phyloP scores from a whole-genome alignment of 2,329 filamentous ascomycete genomes.

The Pseudogymnoascus destructans region DNA sequence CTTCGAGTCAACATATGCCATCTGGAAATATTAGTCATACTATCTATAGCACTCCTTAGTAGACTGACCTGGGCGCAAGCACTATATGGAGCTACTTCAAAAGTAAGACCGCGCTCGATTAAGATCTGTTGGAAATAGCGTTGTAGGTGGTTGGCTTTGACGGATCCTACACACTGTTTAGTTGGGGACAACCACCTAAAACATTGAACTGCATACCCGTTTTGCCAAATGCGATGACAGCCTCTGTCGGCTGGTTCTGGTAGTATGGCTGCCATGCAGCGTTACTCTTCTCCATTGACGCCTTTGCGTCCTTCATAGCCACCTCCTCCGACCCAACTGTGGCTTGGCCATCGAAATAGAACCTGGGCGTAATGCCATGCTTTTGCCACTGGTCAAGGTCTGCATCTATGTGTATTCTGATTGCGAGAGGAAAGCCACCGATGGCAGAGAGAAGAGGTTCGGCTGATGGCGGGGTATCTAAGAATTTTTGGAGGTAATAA shows the following conservation, averaged over 20 bases:
- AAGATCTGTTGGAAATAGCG: slow-evolving; percentile 66
- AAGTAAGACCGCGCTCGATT: slow-evolving; percentile 54
- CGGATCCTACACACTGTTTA: slow-evolving; percentile 45
- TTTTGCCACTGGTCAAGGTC: slow-evolving; percentile 63
- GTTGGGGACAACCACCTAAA: slow-evolving; percentile 9
- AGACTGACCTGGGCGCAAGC: slow-evolving; percentile 66
- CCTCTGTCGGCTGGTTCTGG: slow-evolving; percentile 61
- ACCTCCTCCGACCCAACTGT: slow-evolving; percentile 63
- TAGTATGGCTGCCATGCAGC: slow-evolving; percentile 83
- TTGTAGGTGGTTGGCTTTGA: slow-evolving; percentile 58
- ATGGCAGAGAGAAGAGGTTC: slow-evolving; percentile 85
- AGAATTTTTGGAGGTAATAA: slow-evolving; percentile 71
- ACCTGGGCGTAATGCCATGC: slow-evolving; percentile 62
- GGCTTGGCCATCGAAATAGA: slow-evolving; percentile 84
- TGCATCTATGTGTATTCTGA: slow-evolving; percentile 60
- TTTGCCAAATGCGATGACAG: slow-evolving; percentile 77
- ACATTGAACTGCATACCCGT: slow-evolving; percentile 42
- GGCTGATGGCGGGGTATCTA: slow-evolving; percentile 55
- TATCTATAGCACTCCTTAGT: neutral
- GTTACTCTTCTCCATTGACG: slow-evolving; percentile 57
- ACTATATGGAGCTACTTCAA: slow-evolving; percentile 75
- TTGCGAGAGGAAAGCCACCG: slow-evolving; percentile 71
- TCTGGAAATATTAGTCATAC: slow-evolving; percentile 32
- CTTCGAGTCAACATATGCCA: slow-evolving; percentile 63
- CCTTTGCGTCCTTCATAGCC: slow-evolving; percentile 47